Evolutionary conservation across 805 yeast species (phyloP).

Genomic region (Candida germanica): DNA sequence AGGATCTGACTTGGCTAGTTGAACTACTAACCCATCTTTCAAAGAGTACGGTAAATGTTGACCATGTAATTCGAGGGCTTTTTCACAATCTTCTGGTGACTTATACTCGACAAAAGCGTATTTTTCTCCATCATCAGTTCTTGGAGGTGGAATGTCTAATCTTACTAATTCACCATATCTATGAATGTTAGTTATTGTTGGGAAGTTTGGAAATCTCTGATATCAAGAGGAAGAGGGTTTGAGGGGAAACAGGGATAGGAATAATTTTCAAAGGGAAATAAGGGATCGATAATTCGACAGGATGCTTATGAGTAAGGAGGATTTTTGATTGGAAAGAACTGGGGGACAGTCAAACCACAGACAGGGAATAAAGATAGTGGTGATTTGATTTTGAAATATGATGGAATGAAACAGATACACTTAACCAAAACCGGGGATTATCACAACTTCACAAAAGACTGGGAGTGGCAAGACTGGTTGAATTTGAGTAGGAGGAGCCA

Average conservation of each 20-base stretch:
- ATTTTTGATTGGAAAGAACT: no score
- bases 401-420: no score
- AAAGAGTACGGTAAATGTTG: slow-evolving; percentile 41
- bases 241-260: not conserved
- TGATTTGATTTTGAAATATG: no score
- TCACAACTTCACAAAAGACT: no score
- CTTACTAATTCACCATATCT: slow-evolving; percentile 58
- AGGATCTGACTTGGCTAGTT: slow-evolving; percentile 57
- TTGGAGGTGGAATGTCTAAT: slow-evolving; percentile 62
- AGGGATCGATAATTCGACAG: no score
- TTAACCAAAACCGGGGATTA: no score
- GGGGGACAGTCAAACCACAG: no score
- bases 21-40: slow-evolving; percentile 45
- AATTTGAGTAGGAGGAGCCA: no score
- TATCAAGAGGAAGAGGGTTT: slow-evolving; percentile 3
- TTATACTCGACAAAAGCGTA: slow-evolving; percentile 64
- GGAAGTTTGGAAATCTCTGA: slow-evolving; percentile 5
- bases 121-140: slow-evolving; percentile 55
- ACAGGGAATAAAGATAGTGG: no score
- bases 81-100: slow-evolving; percentile 50
- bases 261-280: slow-evolving; percentile 6
- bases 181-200: slow-evolving; percentile 10
- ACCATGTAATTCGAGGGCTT: slow-evolving; percentile 48
- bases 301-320: slow-evolving; percentile 1
- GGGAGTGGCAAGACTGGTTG: no score